phyloP scores from a whole-genome alignment of 257 asterid species.

The Nicotiana noctiflora region DNA sequence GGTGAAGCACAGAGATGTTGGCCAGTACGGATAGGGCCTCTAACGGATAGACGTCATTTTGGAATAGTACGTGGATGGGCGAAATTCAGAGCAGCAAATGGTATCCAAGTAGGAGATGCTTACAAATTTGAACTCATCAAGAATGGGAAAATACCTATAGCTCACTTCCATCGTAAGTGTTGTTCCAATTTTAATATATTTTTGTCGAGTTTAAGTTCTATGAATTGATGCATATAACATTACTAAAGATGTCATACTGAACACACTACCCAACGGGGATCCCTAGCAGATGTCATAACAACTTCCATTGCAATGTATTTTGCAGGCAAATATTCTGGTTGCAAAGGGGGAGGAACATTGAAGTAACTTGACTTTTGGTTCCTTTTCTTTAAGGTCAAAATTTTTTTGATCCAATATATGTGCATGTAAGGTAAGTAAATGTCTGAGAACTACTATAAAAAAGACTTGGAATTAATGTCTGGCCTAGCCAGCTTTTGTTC shows the following conservation, averaged over 20 bases:
- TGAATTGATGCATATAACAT: background rate
- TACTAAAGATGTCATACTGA: too few relatives aligned
- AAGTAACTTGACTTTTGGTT: too few relatives aligned
- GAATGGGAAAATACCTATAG: conserved; percentile 10
- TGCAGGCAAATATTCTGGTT: background rate
- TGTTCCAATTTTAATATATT: background rate
- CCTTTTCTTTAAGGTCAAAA: too few relatives aligned
- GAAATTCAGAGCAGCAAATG: conserved; percentile 2
- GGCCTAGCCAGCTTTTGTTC: too few relatives aligned
- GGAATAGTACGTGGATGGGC: background rate
- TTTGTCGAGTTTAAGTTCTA: background rate
- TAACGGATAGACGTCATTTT: background rate
- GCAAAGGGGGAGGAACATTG: background rate
- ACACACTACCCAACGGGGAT: too few relatives aligned
- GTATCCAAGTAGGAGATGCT: conserved; percentile 12
- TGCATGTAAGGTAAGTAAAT: too few relatives aligned
- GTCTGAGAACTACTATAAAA: too few relatives aligned
- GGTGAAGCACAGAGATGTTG: conserved; percentile 7
- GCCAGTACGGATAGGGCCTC: background rate
- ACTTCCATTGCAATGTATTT: background rate
- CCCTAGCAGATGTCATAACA: too few relatives aligned
- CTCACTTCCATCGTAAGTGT: background rate
- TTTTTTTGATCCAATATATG: too few relatives aligned
- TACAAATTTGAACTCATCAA: conserved; percentile 23
- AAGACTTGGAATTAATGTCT: too few relatives aligned